phyloP scores from a whole-genome alignment of 495 filamentous ascomycete genomes.

The Tuber microsphaerosporum region DNA sequence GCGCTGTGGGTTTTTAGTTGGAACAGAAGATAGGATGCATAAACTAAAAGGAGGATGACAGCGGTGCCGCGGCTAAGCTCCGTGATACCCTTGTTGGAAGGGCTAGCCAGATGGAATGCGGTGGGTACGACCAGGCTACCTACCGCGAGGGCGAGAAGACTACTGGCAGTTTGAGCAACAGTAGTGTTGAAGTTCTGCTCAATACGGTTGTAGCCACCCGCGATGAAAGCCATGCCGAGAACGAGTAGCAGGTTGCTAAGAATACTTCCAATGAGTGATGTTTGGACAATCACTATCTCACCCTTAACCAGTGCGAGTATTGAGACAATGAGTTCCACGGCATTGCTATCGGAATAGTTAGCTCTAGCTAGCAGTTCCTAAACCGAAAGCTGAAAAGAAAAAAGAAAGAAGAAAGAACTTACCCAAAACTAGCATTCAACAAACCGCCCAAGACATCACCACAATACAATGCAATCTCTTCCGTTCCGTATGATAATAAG shows the following conservation, averaged over 20 bases:
- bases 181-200: conserved; percentile 89
- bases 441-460: conserved; percentile 82
- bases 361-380: neutral
- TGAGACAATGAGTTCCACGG: conserved; percentile 84
- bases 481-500: conserved; percentile 81
- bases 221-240: conserved; percentile 89
- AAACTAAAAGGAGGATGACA: conserved; percentile 68
- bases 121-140: conserved; percentile 81
- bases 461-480: conserved; percentile 74
- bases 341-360: conserved; percentile 54
- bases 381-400: neutral
- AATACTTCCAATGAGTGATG: conserved; percentile 83
- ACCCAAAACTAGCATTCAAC: conserved; percentile 84
- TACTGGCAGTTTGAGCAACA: conserved; percentile 86
- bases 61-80: conserved; percentile 62
- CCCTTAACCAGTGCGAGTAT: conserved; percentile 68
- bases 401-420: conserved; percentile 40
- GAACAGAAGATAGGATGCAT: conserved; percentile 70
- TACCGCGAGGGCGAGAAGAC: conserved; percentile 70
- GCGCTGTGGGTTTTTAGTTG: conserved; percentile 69
- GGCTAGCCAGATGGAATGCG: conserved; percentile 58
- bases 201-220: conserved; percentile 67
- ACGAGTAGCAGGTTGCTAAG: conserved; percentile 87
- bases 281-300: conserved; percentile 82
- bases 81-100: conserved; percentile 47